phyloP scores from a whole-genome alignment of 768 basidiomycete genomes.

The Strobilomyces echinocephalus region DNA sequence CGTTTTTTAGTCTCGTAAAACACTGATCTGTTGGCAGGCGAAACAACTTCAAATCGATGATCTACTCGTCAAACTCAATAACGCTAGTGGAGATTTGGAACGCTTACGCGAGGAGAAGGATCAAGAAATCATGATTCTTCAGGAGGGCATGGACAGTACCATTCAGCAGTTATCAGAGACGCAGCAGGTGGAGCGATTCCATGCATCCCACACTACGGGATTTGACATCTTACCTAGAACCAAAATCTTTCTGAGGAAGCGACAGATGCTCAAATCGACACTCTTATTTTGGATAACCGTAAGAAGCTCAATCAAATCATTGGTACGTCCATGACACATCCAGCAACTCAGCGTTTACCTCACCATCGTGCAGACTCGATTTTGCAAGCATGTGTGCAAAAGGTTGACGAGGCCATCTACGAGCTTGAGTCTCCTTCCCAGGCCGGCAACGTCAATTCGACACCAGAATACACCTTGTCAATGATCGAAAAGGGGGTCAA shows the following conservation, averaged over 20 bases:
- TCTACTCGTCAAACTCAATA: constrained; percentile 74
- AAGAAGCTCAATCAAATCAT: constrained; percentile 99
- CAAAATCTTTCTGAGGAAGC: constrained; percentile 85
- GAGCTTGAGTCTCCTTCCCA: constrained; percentile 95
- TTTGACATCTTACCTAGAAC: constrained; percentile 42
- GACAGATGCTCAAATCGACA: constrained; percentile 96
- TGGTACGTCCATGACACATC: constrained; percentile 41
- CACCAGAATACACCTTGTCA: constrained; percentile 95
- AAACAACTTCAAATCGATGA: constrained; percentile 98
- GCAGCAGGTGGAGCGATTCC: constrained; percentile 60
- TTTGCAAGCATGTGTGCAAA: constrained; percentile 91
- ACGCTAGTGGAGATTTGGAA: constrained; percentile 70
- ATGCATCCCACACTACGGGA: background rate
- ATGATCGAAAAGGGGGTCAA: constrained; percentile 97
- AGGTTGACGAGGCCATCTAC: constrained; percentile 96
- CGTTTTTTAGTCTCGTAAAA: background rate
- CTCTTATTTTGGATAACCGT: constrained; percentile 90
- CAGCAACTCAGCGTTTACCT: constrained; percentile 9
- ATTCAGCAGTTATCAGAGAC: constrained; percentile 83
- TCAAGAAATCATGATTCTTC: constrained; percentile 90
- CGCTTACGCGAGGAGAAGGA: constrained; percentile 92
- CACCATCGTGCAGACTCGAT: constrained; percentile 72
- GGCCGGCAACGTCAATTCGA: constrained; percentile 93
- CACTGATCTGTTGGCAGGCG: constrained; percentile 44
- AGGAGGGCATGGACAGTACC: constrained; percentile 92